phyloP scores from a whole-genome alignment of 345 rosid genomes.

The Lumnitzera littorea region DNA sequence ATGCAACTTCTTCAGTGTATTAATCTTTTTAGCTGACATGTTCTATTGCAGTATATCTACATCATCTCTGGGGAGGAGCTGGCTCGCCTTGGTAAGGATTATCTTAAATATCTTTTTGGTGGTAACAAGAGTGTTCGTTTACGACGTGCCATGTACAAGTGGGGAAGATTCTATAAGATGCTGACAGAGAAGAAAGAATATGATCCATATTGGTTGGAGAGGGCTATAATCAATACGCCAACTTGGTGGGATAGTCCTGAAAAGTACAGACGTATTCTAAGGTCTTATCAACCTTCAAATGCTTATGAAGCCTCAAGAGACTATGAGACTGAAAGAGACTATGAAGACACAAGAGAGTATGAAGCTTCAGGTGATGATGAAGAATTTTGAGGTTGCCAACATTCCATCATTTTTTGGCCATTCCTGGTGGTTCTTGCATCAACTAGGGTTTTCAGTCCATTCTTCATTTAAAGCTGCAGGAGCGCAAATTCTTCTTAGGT shows the following conservation, averaged over 20 bases:
- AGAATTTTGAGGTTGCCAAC: slow-evolving; percentile 1
- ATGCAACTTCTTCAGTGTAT: background rate
- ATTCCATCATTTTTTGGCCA: too few species aligned
- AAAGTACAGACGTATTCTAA: slow-evolving; percentile 36
- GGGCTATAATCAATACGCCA: slow-evolving; percentile 54
- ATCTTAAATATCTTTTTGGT: slow-evolving; percentile 42
- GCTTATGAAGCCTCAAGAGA: slow-evolving; percentile 3
- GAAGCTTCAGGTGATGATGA: background rate
- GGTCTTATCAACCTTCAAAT: slow-evolving; percentile 13
- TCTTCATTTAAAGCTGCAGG: too few species aligned
- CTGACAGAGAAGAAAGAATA: slow-evolving; percentile 25
- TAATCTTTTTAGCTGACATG: background rate
- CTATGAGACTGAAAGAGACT: too few species aligned
- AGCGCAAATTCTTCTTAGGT: too few species aligned
- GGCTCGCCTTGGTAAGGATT: slow-evolving; percentile 57
- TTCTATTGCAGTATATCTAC: slow-evolving; percentile 47
- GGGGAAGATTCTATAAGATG: slow-evolving; percentile 26
- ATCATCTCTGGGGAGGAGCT: slow-evolving; percentile 68
- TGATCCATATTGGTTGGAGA: slow-evolving; percentile 57
- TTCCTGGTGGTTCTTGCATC: too few species aligned
- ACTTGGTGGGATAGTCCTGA: slow-evolving; percentile 63
- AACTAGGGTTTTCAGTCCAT: too few species aligned
- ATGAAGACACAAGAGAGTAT: background rate
- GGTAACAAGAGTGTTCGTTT: slow-evolving; percentile 57
- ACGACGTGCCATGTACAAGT: slow-evolving; percentile 37